These are phyloP conservation scores for Nemania abortiva DNA, from an alignment of 2,329 filamentous ascomycete genomes.

Conservation along the genomic window DNA sequence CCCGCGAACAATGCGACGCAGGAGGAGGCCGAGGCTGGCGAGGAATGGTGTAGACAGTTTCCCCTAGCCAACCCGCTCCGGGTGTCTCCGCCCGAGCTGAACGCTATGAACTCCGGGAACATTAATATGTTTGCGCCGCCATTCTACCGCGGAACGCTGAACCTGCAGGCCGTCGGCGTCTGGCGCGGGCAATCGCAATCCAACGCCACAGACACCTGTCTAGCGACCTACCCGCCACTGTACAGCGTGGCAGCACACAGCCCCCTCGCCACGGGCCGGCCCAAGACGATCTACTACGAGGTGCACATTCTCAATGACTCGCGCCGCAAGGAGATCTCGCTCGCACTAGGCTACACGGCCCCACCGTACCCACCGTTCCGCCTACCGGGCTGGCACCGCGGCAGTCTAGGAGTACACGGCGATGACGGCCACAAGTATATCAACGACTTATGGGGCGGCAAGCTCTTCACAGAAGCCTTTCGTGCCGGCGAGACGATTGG, in stretches of 20 bases:
- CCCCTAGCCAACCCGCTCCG: conserved; percentile 67
- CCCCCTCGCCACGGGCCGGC: conserved; percentile 59
- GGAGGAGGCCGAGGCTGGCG: conserved; percentile 72
- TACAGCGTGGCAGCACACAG: conserved; percentile 73
- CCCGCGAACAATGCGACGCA: conserved; percentile 77
- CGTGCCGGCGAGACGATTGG: conserved; percentile 75
- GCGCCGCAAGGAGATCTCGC: conserved; percentile 55
- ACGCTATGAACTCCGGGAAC: conserved; percentile 64
- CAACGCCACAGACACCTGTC: conserved; percentile 69
- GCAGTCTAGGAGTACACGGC: conserved; percentile 79
- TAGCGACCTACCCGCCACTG: conserved; percentile 76
- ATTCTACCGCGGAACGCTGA: conserved; percentile 61
- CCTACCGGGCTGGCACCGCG: conserved; percentile 84
- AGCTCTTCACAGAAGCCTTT: conserved; percentile 75
- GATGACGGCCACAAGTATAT: conserved; percentile 83
- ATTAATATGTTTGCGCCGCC: conserved; percentile 66
- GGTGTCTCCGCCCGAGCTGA: conserved; percentile 60
- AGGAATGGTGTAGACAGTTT: conserved; percentile 73
- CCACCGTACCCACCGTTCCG: conserved; percentile 83
- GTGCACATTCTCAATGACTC: conserved; percentile 64
- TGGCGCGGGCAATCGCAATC: conserved; percentile 62
- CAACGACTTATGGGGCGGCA: conserved; percentile 80
- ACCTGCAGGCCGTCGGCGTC: conserved; percentile 60
- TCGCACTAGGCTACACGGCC: conserved; percentile 78
- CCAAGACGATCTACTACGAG: conserved; percentile 78